Percentiles rank a stretch among this genome's conserved stretches.
phyloP scores from a whole-genome alignment of 1,284 basidiomycete species.

The Gymnopus androsaceus region DNA sequence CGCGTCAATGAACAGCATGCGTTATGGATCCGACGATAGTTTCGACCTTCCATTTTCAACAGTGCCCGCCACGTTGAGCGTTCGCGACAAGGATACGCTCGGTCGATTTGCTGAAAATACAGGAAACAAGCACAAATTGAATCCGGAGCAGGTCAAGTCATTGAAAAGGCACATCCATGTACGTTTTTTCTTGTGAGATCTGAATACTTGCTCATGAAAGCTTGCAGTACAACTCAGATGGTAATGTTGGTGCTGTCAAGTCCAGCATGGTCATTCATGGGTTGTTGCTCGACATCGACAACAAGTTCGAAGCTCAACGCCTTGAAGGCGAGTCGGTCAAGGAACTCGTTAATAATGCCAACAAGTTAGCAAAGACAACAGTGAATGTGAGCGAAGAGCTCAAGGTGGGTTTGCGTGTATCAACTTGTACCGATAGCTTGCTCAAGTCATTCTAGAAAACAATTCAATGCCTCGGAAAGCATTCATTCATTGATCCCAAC shows the following conservation, averaged over 20 bases:
- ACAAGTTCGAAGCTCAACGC: not conserved
- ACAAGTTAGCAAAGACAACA: not conserved
- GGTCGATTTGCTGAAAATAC: not conserved
- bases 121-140: not conserved
- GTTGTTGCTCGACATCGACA: not conserved
- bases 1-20: no score
- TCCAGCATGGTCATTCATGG: not conserved
- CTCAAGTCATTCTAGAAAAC: no score
- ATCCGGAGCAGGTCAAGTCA: not conserved
- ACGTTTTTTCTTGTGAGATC: not conserved
- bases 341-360: not conserved
- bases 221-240: not conserved
- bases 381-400: not conserved
- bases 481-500: not conserved
- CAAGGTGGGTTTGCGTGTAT: not conserved
- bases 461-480: not conserved
- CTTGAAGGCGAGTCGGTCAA: not conserved
- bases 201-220: not conserved
- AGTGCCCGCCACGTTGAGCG: not conserved
- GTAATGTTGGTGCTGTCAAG: not conserved
- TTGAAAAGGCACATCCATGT: not conserved
- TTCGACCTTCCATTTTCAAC: no score
- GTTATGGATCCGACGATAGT: no score
- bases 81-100: not conserved
- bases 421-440: no score